Base-by-base conservation (phyloP, 306 rosid genomes). In the Pachyrhizus erosus region DNA sequence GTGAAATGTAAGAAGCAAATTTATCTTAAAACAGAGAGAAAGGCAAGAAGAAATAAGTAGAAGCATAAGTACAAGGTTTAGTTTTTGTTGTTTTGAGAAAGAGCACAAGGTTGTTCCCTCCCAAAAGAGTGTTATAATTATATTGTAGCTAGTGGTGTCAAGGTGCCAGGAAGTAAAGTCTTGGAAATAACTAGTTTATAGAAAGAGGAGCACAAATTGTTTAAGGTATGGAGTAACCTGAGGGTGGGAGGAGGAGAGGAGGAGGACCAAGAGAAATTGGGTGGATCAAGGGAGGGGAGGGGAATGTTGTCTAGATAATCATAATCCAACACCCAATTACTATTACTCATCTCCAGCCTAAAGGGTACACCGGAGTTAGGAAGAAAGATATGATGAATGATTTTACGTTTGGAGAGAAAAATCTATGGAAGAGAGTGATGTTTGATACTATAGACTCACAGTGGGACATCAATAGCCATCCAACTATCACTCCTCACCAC, bases 241-340 rank as follows among this genome's bases (percentile, higher is more conserved):
- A 81, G 85, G 40, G 76, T 24, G n/a, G 79, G 37, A 3, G 87
- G 45, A 3, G 87, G 73, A 74, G 78, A 31, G 40, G 83, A 67
- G 52, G 92, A 79, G 61, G 90, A 80, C 93, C 93, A 93, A 57
- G 89, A 34, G 82, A 88, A 92, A 76, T 43, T 67, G 29, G 92
- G 82, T 7, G 79, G 86, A 37, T 88, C 87, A 45, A 88, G 37
- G 84, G 70, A 14, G 84, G 42, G 80, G 84, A 66, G 46, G 21
- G 85, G 79, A 89, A 89, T 84, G 89, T 84, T 87, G 33, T 86
- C 97, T 8, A 90, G 76, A 68, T 86, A 66, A 58, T 83, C 88
- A 71, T 87, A 92, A 83, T 94, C 97, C 61, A 89, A 80, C 23
- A 77, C 79, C 94, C 92, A 90, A 70, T 80, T 83, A 87, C 80